These are phyloP conservation scores for Yarrowia yakushimensis DNA, from an alignment of 805 yeast species.

Conservation along the genomic window DNA sequence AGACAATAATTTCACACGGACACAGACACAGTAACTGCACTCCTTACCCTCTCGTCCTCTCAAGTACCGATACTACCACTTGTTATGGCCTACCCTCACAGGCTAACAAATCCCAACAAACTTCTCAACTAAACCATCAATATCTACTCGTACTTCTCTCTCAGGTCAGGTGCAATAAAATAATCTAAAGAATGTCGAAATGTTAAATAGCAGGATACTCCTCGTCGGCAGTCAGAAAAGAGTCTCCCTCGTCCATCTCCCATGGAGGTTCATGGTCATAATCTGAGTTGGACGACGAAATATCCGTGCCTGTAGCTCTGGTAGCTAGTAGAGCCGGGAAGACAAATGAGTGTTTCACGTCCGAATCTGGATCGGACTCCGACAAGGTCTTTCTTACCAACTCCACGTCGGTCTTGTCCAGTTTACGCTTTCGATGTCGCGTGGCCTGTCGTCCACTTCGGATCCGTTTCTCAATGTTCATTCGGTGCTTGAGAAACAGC, in stretches of 20 bases:
- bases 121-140: too few relatives aligned
- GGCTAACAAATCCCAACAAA: too few relatives aligned
- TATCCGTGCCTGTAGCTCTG: neutral
- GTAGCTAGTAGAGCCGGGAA: conserved; percentile 7
- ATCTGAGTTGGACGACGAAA: conserved; percentile 9
- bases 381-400: conserved; percentile 7
- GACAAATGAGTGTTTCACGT: conserved; percentile 16
- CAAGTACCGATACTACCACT: too few relatives aligned
- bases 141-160: too few relatives aligned
- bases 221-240: conserved; percentile 8
- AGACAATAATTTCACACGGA: too few relatives aligned
- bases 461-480: conserved; percentile 62
- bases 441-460: conserved; percentile 36
- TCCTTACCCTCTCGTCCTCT: too few relatives aligned
- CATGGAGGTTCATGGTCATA: neutral
- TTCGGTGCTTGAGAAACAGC: conserved; percentile 59
- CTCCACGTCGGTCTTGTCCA: neutral
- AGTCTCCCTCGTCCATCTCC: conserved; percentile 8
- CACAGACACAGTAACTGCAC: too few relatives aligned
- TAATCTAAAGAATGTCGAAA: too few relatives aligned
- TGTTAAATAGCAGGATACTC: neutral
- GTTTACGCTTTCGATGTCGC: conserved; percentile 2
- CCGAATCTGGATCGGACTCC: conserved; percentile 8
- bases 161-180: too few relatives aligned
- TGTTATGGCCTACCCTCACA: too few relatives aligned